Percentiles rank a stretch among this genome's conserved stretches.
phyloP scores from a whole-genome alignment of 176 grass and related monocot genomes.

The Neostapfia colusana region DNA sequence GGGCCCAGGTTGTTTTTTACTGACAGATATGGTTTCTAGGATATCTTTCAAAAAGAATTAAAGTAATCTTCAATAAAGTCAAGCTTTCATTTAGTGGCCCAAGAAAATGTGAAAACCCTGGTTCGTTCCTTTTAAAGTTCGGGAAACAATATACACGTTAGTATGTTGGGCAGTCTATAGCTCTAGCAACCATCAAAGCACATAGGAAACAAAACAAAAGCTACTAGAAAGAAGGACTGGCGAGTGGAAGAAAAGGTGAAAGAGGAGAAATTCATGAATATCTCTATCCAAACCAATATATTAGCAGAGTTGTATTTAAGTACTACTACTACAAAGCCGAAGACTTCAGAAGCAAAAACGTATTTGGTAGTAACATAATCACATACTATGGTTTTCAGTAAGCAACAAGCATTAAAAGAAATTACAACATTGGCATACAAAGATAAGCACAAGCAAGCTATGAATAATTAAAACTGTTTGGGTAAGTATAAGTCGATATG shows the following conservation, averaged over 20 bases:
- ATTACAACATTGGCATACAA: neutral
- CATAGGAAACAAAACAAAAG: constrained; percentile 21
- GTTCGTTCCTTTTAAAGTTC: neutral
- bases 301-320: constrained; percentile 10
- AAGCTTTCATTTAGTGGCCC: constrained; percentile 25
- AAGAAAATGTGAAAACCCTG: constrained; percentile 29
- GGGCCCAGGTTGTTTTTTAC: no score
- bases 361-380: neutral
- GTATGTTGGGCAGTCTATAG: constrained; percentile 26
- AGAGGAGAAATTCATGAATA: constrained; percentile 12
- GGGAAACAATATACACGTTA: constrained; percentile 2
- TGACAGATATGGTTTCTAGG: neutral
- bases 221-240: constrained; percentile 28
- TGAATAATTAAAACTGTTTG: neutral
- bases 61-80: constrained; percentile 35
- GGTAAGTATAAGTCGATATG: neutral
- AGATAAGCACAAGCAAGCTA: constrained; percentile 7
- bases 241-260: neutral
- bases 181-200: constrained; percentile 7
- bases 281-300: constrained; percentile 19
- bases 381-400: neutral
- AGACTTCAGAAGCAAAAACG: constrained; percentile 16
- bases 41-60: constrained; percentile 35
- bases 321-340: neutral
- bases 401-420: constrained; percentile 6